Evolutionary conservation across 108 stramenopile species (phyloP).

Genomic region (Skeletonema tropicum): DNA sequence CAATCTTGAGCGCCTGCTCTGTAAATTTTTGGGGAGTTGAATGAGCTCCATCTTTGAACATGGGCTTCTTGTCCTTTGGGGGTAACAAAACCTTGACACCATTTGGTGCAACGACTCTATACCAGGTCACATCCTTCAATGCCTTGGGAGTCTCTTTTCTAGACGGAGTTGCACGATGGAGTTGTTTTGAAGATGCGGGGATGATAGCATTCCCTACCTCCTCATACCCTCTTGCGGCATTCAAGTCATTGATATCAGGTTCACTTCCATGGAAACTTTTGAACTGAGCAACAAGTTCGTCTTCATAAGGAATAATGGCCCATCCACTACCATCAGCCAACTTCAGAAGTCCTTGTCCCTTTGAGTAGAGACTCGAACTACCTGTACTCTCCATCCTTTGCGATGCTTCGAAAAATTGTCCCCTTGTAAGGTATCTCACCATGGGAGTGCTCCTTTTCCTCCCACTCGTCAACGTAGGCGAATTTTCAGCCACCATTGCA

Average conservation of each 20-base stretch:
- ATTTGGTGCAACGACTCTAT: conserved; percentile 60
- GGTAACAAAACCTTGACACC: conserved; percentile 72
- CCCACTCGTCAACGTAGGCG: conserved; percentile 21
- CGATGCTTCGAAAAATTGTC: conserved; percentile 84
- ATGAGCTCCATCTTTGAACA: conserved; percentile 9
- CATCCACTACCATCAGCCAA: conserved; percentile 85
- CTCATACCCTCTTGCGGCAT: conserved; percentile 51
- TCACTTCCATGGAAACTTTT: conserved; percentile 40
- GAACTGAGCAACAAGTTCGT: conserved; percentile 71
- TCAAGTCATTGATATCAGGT: conserved; percentile 17
- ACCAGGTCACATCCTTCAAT: conserved; percentile 51
- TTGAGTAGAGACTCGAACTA: conserved; percentile 54
- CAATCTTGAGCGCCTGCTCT: conserved; percentile 6
- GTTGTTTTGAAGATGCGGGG: neutral
- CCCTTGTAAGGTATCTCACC: conserved; percentile 65
- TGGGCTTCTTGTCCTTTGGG: conserved; percentile 12
- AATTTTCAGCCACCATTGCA: conserved; percentile 56
- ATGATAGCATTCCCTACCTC: conserved; percentile 84
- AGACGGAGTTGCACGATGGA: conserved; percentile 7
- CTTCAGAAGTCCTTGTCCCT: conserved; percentile 82
- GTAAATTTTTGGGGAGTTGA: conserved; percentile 15
- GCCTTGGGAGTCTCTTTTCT: conserved; percentile 6
- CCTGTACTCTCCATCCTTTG: conserved; percentile 68
- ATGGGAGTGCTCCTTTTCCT: conserved; percentile 16
- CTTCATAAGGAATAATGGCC: conserved; percentile 78